These are phyloP conservation scores for Sporothrix pallida DNA, from an alignment of 2,329 filamentous ascomycete species.

Conservation along the genomic window DNA sequence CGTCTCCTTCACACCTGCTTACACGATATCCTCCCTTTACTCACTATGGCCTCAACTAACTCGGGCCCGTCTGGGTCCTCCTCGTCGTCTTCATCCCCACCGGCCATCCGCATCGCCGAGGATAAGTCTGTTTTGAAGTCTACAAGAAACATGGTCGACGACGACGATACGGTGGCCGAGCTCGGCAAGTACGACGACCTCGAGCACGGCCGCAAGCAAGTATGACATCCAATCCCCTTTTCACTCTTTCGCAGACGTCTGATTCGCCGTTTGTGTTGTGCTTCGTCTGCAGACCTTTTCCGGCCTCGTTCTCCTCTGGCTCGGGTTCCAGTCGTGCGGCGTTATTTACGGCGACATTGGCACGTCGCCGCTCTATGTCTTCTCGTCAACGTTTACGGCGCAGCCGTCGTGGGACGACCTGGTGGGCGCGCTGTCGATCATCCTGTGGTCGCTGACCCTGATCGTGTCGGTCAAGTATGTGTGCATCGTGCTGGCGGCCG, in stretches of 20 bases:
- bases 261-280: conserved; percentile 11
- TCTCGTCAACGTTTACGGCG: conserved; percentile 67
- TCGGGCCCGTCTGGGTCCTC: not conserved
- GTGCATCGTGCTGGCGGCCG: conserved; percentile 67
- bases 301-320: conserved; percentile 46
- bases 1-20: not conserved
- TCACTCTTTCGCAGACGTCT: conserved; percentile 4
- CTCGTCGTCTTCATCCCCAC: not conserved
- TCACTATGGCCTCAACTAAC: not conserved
- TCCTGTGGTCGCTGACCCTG: conserved; percentile 71
- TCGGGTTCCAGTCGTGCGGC: conserved; percentile 68
- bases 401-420: conserved; percentile 63
- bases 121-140: conserved; percentile 3
- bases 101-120: conserved; percentile 22
- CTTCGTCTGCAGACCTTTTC: conserved; percentile 37
- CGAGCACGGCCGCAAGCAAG: conserved; percentile 32
- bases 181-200: conserved; percentile 27
- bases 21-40: not conserved
- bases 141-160: not conserved
- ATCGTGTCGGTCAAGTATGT: conserved; percentile 75
- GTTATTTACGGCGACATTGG: conserved; percentile 75
- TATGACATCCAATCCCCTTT: not conserved
- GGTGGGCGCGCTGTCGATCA: conserved; percentile 68
- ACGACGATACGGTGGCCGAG: not conserved
- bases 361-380: conserved; percentile 70